phyloP scores from a whole-genome alignment of 2,329 filamentous ascomycete genomes.

The Parastagonospora nodorum region DNA sequence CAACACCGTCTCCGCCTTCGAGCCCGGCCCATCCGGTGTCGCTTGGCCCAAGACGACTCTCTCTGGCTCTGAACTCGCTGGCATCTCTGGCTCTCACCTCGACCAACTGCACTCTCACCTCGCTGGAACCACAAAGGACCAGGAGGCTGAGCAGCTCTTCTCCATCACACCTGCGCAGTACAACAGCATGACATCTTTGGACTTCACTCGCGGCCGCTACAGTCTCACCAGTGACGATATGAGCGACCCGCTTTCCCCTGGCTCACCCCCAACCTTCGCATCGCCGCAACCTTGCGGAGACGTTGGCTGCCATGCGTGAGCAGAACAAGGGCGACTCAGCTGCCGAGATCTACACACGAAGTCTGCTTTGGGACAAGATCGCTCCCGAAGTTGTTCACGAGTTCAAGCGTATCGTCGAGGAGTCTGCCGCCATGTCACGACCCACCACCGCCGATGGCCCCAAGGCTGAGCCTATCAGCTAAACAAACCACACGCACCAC shows the following conservation, averaged over 20 bases:
- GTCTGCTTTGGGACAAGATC: conserved; percentile 92
- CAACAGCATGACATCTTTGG: conserved; percentile 77
- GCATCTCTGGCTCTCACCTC: conserved; percentile 42
- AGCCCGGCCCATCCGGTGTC: conserved; percentile 45
- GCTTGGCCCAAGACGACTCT: conserved; percentile 45
- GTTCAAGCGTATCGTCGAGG: conserved; percentile 88
- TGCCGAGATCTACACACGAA: conserved; percentile 90
- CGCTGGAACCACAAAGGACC: conserved; percentile 72
- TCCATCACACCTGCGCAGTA: conserved; percentile 86
- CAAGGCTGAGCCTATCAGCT: conserved; percentile 37
- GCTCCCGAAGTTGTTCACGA: conserved; percentile 88
- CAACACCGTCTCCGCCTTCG: conserved; percentile 52
- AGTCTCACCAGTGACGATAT: conserved; percentile 57
- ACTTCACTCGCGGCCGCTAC: conserved; percentile 63
- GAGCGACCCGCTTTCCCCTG: conserved; percentile 43
- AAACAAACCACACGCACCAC: conserved; percentile 15
- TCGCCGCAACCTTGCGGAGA: conserved; percentile 77
- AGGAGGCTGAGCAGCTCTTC: conserved; percentile 87
- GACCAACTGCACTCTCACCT: conserved; percentile 53
- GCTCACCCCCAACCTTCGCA: conserved; percentile 54
- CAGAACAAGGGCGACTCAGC: conserved; percentile 71
- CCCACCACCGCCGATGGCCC: conserved; percentile 41
- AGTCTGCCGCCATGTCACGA: conserved; percentile 59
- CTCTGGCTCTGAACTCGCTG: conserved; percentile 44
- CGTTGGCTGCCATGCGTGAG: conserved; percentile 77